phyloP scores from a whole-genome alignment of 31 red algal species.

The Bonnemaisonia californica region DNA sequence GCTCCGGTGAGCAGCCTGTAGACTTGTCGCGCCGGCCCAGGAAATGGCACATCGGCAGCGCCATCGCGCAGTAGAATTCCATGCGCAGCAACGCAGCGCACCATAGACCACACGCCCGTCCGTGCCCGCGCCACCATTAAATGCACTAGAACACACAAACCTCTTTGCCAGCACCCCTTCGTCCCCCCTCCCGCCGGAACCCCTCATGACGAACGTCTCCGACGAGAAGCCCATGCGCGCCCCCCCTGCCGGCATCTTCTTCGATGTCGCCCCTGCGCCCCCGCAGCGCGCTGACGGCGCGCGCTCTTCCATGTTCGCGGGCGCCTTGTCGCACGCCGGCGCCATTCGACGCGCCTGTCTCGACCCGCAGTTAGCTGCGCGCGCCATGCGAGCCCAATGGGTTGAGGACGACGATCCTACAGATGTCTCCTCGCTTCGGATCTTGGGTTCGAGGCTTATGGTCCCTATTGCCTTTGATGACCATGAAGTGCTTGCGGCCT shows the following conservation, averaged over 20 bases:
- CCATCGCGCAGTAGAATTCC: not conserved
- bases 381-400: conserved; percentile 61
- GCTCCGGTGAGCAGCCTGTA: not conserved
- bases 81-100: not conserved
- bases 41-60: not conserved
- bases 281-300: conserved; percentile 46
- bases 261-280: conserved; percentile 60
- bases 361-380: conserved; percentile 46
- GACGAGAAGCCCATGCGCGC: conserved; percentile 6
- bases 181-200: too few relatives aligned
- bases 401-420: conserved; percentile 75
- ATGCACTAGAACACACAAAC: too few relatives aligned
- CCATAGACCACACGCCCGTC: not conserved
- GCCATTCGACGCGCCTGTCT: conserved; percentile 70
- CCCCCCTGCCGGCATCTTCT: conserved; percentile 70
- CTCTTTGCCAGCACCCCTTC: too few relatives aligned
- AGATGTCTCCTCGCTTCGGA: conserved; percentile 41
- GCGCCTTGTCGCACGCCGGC: conserved; percentile 67
- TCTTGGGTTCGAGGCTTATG: conserved; percentile 66
- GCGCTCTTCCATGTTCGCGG: conserved; percentile 38
- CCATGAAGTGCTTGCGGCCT: conserved; percentile 58
- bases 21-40: not conserved
- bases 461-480: conserved; percentile 78
- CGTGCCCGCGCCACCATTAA: too few relatives aligned
- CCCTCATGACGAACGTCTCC: too few relatives aligned